Evolutionary conservation across 1,284 basidiomycete species (phyloP).

Genomic region (Microbotryum intermedium): DNA sequence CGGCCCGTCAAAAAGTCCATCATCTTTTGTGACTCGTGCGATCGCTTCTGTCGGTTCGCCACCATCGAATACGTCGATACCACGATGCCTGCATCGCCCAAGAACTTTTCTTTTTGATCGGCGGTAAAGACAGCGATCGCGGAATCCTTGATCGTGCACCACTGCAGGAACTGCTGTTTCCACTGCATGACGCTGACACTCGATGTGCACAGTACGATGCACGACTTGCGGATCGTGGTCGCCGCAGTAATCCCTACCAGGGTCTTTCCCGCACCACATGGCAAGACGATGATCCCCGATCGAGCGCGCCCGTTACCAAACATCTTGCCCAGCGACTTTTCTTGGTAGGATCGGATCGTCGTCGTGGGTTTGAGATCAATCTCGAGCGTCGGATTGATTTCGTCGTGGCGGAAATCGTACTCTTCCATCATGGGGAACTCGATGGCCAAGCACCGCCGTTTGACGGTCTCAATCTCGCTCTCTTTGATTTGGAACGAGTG

Average conservation of each 20-base stretch:
- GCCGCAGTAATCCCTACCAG: conserved; percentile 98
- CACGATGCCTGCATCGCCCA: conserved; percentile 87
- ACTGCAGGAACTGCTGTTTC: conserved; percentile 93
- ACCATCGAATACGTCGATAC: conserved; percentile 99
- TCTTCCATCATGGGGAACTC: conserved; percentile 96
- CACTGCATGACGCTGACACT: conserved; percentile 97
- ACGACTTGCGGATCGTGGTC: conserved; percentile 98
- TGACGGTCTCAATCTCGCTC: conserved; percentile 64
- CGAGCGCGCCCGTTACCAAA: conserved; percentile 97
- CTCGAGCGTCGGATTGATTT: conserved; percentile 84
- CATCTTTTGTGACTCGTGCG: conserved; percentile 95
- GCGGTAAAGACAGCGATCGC: conserved; percentile 94
- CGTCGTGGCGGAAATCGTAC: conserved; percentile 95
- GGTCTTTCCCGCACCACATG: conserved; percentile 97
- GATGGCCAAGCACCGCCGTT: conserved; percentile 66
- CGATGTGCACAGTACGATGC: conserved; percentile 93
- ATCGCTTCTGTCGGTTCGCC: conserved; percentile 88
- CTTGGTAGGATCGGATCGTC: conserved; percentile 91
- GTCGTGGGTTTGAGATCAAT: conserved; percentile 95
- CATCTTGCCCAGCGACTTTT: conserved; percentile 95
- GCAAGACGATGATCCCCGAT: conserved; percentile 96
- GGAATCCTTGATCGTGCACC: conserved; percentile 90
- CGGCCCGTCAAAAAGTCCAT: conserved; percentile 93
- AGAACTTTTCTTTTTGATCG: conserved; percentile 94
- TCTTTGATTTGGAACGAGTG: conserved; percentile 92